Conservation (phyloP, 345 rosid genomes). For the Populus ilicifolia region DNA sequence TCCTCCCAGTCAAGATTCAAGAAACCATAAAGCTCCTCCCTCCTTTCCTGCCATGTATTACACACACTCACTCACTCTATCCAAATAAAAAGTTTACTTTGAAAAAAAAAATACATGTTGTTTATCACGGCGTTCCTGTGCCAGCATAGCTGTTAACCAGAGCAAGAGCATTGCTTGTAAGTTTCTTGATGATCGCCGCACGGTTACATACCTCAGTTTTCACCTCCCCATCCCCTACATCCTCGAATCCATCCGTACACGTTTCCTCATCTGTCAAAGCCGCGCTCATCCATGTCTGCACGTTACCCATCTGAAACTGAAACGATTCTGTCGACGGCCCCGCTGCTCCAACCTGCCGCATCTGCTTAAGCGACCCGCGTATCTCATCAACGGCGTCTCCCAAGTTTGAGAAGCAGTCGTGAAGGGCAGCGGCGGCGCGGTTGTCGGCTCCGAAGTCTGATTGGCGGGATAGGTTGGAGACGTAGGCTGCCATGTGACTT, state of each 20-base stretch:
- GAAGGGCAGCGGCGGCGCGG: constrained; percentile 59
- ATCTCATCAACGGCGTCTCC: constrained; percentile 86
- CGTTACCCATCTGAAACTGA: constrained; percentile 74
- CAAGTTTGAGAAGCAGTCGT: constrained; percentile 78
- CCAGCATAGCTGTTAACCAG: constrained; percentile 59
- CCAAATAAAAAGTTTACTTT: neutral
- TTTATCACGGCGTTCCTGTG: constrained; percentile 29
- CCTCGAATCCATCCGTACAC: constrained; percentile 80
- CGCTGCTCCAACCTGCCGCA: constrained; percentile 43
- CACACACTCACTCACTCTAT: neutral
- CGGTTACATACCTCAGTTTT: constrained; percentile 39
- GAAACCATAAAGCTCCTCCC: neutral
- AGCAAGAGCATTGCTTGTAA: constrained; percentile 81
- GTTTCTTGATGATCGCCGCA: constrained; percentile 49
- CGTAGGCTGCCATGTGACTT: constrained; percentile 40
- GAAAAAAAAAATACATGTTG: neutral
- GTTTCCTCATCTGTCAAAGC: constrained; percentile 94
- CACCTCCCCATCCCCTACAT: constrained; percentile 22
- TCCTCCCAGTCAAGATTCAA: neutral
- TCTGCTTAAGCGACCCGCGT: constrained; percentile 64
- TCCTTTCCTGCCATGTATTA: neutral
- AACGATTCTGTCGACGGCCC: constrained; percentile 42
- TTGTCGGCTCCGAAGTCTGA: constrained; percentile 52
- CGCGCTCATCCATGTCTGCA: constrained; percentile 91
- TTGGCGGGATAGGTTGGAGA: constrained; percentile 58